Conservation (phyloP, 306 rosid genomes). For the Dryas octopetala region DNA sequence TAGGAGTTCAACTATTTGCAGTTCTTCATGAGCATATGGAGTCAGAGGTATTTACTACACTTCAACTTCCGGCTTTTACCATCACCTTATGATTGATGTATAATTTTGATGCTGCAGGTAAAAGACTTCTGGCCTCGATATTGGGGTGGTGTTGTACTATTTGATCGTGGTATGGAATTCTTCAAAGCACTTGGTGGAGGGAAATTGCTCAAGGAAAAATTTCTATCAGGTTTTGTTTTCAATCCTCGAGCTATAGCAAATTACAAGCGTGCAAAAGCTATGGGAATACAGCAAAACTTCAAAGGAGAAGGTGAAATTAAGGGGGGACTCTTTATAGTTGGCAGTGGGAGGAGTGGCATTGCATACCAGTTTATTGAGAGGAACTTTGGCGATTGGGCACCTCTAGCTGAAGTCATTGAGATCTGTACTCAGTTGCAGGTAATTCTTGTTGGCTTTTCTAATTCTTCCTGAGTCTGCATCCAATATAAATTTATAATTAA, state of each 20-base stretch:
- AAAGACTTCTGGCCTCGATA: constrained; percentile 89
- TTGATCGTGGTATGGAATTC: constrained; percentile 55
- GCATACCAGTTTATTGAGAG: constrained; percentile 90
- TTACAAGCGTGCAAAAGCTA: constrained; percentile 74
- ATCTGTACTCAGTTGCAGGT: constrained; percentile 73
- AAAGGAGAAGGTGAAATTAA: constrained; percentile 91
- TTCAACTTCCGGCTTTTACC: constrained; percentile 26
- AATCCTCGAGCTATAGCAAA: constrained; percentile 75
- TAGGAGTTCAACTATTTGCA: constrained; percentile 78
- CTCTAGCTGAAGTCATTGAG: constrained; percentile 72
- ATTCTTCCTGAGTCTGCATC: background rate
- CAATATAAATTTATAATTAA: constrained; percentile 20
- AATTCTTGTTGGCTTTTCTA: constrained; percentile 21
- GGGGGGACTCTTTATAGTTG: constrained; percentile 80
- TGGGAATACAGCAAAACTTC: constrained; percentile 61
- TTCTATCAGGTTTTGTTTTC: constrained; percentile 72
- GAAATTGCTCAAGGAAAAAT: constrained; percentile 69
- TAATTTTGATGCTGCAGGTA: constrained; percentile 45
- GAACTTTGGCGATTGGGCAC: constrained; percentile 96
- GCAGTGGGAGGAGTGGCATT: constrained; percentile 67
- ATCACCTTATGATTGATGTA: constrained; percentile 24
- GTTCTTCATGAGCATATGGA: constrained; percentile 81
- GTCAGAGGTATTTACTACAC: constrained; percentile 55
- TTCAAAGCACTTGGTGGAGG: constrained; percentile 93
- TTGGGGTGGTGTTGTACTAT: constrained; percentile 86